Conservation (phyloP, 495 filamentous ascomycete genomes). For the Penicillium paxilli region DNA sequence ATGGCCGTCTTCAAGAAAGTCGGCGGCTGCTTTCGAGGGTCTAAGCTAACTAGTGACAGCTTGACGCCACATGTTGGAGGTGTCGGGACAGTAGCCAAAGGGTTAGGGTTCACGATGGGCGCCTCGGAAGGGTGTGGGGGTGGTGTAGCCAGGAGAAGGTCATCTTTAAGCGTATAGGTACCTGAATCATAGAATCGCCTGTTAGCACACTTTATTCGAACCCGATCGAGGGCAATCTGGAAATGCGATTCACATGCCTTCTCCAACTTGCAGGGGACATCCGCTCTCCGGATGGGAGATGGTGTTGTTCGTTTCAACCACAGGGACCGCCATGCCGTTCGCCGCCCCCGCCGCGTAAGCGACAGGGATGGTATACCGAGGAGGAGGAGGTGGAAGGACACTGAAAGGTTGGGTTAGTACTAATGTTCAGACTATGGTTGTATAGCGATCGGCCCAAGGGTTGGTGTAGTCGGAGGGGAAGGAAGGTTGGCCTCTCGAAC, state of each 20-base stretch:
- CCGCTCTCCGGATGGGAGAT: slow-evolving; percentile 73
- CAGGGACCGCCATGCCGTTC: slow-evolving; percentile 62
- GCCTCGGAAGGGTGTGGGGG: slow-evolving; percentile 94
- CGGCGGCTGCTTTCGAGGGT: slow-evolving; percentile 57
- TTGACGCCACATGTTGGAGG: slow-evolving; percentile 86
- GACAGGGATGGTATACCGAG: slow-evolving; percentile 70
- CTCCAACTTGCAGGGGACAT: slow-evolving; percentile 80
- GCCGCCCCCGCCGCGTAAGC: slow-evolving; percentile 65
- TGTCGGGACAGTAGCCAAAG: slow-evolving; percentile 77
- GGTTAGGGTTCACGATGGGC: slow-evolving; percentile 81
- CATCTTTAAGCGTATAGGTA: slow-evolving; percentile 84
- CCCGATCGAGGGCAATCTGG: too few relatives aligned
- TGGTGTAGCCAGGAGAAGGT: slow-evolving; percentile 88
- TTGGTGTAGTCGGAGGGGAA: neutral
- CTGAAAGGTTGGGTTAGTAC: slow-evolving; percentile 41
- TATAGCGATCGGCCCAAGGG: neutral
- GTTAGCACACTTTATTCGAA: too few relatives aligned
- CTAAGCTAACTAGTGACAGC: slow-evolving; percentile 72
- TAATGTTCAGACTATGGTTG: neutral
- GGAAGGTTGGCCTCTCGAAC: neutral
- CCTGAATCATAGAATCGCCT: too few relatives aligned
- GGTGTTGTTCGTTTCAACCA: slow-evolving; percentile 91
- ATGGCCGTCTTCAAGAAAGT: slow-evolving; percentile 42
- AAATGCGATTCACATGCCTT: slow-evolving; percentile 58
- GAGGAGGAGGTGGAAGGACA: slow-evolving; percentile 81